phyloP scores from a whole-genome alignment of 1,284 basidiomycete species.

The Ganoderma boninense region DNA sequence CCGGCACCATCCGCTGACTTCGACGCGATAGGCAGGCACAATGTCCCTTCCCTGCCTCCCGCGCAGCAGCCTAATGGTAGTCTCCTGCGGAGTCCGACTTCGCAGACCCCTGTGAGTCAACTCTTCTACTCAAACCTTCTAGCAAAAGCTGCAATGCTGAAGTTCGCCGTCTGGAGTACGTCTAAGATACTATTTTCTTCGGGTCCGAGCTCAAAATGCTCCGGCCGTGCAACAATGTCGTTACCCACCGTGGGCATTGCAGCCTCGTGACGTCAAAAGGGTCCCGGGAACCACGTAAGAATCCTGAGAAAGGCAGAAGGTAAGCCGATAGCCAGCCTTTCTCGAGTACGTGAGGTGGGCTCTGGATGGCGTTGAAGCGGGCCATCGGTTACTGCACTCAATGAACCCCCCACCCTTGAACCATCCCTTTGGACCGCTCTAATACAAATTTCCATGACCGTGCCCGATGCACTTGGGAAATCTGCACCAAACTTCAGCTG shows the following conservation, averaged over 20 bases:
- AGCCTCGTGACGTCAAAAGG: not conserved
- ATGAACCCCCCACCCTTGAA: not conserved
- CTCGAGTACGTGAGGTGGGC: not conserved
- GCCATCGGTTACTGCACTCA: not conserved
- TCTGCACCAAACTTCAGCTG: not conserved
- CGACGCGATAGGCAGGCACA: not conserved
- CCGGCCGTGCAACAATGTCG: not conserved
- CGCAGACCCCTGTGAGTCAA: not conserved
- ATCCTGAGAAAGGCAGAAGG: not conserved
- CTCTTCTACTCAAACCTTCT: not conserved
- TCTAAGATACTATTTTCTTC: not conserved
- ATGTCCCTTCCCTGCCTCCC: not conserved
- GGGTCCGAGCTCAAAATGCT: not conserved
- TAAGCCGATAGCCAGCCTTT: not conserved
- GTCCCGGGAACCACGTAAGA: not conserved
- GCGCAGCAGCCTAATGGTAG: not conserved
- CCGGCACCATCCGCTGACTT: not conserved
- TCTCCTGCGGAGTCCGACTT: not conserved
- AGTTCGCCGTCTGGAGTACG: not conserved
- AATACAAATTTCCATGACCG: not conserved
- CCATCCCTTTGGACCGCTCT: not conserved
- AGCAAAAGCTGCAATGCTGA: not conserved
- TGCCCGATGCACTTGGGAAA: not conserved
- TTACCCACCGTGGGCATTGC: not conserved
- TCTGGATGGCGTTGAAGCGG: not conserved